Evolutionary conservation across 208 protist species (phyloP).

Genomic region (Acanthamoeba royreba): DNA sequence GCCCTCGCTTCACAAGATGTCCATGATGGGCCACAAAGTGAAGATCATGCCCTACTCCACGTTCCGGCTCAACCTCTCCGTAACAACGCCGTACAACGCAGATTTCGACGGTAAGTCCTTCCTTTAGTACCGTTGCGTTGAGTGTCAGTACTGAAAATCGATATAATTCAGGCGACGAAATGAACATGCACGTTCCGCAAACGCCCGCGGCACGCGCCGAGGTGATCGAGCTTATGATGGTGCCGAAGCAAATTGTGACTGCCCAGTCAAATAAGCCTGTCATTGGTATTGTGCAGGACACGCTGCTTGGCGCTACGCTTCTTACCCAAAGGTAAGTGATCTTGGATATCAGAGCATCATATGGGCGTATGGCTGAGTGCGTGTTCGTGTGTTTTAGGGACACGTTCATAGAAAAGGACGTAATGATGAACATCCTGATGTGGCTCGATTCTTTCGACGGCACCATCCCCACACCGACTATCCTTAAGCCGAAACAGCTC

Average conservation of each 20-base stretch:
- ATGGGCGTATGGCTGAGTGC: too few relatives aligned
- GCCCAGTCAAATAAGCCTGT: slow-evolving; percentile 96
- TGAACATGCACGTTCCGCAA: slow-evolving; percentile 99
- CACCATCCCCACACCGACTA: slow-evolving; percentile 93
- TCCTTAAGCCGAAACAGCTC: slow-evolving; percentile 95
- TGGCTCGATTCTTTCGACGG: slow-evolving; percentile 93
- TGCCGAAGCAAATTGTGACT: slow-evolving; percentile 98
- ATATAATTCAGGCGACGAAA: slow-evolving; percentile 93
- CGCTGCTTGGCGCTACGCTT: slow-evolving; percentile 86
- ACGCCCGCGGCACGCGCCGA: slow-evolving; percentile 66
- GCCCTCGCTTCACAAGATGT: slow-evolving; percentile 99
- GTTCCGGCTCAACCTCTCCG: slow-evolving; percentile 98
- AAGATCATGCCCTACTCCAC: slow-evolving; percentile 98
- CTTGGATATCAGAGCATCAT: too few relatives aligned
- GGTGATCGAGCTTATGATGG: slow-evolving; percentile 97
- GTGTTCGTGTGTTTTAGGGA: slow-evolving; percentile 93
- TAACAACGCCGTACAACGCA: slow-evolving; percentile 99
- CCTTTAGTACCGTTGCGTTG: neutral
- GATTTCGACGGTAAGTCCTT: slow-evolving; percentile 95
- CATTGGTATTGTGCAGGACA: slow-evolving; percentile 99
- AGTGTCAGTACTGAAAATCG: neutral
- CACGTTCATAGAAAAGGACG: slow-evolving; percentile 94
- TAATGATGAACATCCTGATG: slow-evolving; percentile 97
- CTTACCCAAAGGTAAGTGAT: neutral
- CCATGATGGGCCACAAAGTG: slow-evolving; percentile 98